These are phyloP conservation scores for Irpex sp. DNA, from an alignment of 1,284 basidiomycete species.

Conservation along the genomic window DNA sequence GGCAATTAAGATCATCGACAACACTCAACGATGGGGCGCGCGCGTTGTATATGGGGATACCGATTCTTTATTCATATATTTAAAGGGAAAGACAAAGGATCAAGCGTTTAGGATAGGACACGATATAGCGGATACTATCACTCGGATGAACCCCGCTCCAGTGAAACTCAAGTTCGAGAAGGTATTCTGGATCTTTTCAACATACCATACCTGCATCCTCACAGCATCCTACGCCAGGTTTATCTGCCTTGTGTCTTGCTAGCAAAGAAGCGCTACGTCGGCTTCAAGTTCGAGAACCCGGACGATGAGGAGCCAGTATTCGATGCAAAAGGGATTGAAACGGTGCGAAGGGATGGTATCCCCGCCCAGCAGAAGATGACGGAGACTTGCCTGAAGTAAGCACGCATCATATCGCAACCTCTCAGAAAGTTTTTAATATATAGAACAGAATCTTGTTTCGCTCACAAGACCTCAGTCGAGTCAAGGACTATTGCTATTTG, in stretches of 20 bases:
- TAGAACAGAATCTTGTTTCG: constrained; percentile 78
- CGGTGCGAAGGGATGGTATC: constrained; percentile 88
- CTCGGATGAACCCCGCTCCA: constrained; percentile 84
- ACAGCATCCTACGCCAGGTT: constrained; percentile 49
- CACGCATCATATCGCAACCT: background rate
- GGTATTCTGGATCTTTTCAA: constrained; percentile 36
- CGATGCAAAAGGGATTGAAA: constrained; percentile 98
- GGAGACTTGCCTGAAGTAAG: constrained; percentile 82
- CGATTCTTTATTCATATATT: constrained; percentile 90
- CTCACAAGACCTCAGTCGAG: constrained; percentile 81
- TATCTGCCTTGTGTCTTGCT: constrained; percentile 92
- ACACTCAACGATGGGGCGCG: constrained; percentile 82
- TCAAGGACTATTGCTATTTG: constrained; percentile 85
- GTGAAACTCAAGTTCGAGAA: constrained; percentile 98
- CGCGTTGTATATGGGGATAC: constrained; percentile 97
- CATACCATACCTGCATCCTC: background rate
- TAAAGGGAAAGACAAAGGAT: constrained; percentile 87
- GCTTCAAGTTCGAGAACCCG: constrained; percentile 88
- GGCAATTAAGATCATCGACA: constrained; percentile 84
- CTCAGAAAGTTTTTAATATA: background rate
- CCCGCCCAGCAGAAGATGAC: constrained; percentile 88
- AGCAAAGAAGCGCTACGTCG: constrained; percentile 97
- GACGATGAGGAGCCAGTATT: constrained; percentile 81
- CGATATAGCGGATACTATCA: constrained; percentile 88
- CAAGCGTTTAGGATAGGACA: constrained; percentile 92